Conservation (phyloP, 2,329 filamentous ascomycete genomes). For the Daldinia sp. region DNA sequence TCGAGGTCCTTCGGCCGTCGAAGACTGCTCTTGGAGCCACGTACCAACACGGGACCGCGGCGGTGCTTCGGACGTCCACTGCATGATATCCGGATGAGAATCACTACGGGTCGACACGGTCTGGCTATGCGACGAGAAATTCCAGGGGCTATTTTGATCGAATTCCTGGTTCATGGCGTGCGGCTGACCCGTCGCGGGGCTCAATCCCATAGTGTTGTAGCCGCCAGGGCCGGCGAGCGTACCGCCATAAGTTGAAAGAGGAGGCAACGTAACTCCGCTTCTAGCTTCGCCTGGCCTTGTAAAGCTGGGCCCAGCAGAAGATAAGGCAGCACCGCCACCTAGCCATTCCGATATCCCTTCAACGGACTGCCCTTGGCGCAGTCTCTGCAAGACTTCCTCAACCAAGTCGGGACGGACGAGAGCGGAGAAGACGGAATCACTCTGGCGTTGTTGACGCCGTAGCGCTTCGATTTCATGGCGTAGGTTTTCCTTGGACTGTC, state of each 20-base stretch:
- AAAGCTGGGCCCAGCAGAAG: conserved; percentile 52
- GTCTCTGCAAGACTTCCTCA: conserved; percentile 66
- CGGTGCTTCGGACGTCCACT: conserved; percentile 59
- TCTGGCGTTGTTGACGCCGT: conserved; percentile 65
- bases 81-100: conserved; percentile 61
- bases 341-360: conserved; percentile 70
- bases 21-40: conserved; percentile 61
- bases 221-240: conserved; percentile 38
- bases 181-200: conserved; percentile 51
- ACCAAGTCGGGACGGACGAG: conserved; percentile 63
- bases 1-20: conserved; percentile 49
- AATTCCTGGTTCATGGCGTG: conserved; percentile 55
- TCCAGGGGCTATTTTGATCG: conserved; percentile 63
- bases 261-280: conserved; percentile 46
- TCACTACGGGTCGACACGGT: conserved; percentile 60
- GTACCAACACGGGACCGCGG: conserved; percentile 62
- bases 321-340: conserved; percentile 47
- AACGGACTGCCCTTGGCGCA: conserved; percentile 66
- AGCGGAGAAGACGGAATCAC: conserved; percentile 67
- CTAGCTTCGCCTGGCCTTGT: conserved; percentile 46
- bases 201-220: conserved; percentile 51
- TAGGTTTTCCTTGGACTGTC: conserved; percentile 72
- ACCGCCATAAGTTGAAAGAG: conserved; percentile 45
- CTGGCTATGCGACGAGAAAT: conserved; percentile 61
- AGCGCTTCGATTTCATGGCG: conserved; percentile 70